Base-by-base conservation (phyloP, 768 basidiomycete species). In the Auricularia heimuer region DNA sequence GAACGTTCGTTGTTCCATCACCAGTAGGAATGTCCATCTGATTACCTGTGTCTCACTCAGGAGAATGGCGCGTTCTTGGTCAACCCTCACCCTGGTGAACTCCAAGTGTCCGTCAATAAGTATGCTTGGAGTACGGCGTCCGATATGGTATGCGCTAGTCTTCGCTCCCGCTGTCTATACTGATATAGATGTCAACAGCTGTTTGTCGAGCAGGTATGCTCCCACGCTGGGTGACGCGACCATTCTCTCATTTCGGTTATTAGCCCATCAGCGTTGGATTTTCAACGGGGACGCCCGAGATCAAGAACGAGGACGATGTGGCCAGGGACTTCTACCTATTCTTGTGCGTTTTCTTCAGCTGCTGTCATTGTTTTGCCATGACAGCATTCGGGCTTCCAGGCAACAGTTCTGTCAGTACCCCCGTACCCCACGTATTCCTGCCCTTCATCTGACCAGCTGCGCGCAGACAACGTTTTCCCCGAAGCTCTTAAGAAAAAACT, bases 321-420 rank as follows among this genome's bases (percentile, higher is more conserved):
- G 65, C 69, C 33, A 65, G 66, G 36, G 64, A 67, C 63, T 65
- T 70, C 34, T 68, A 68, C 29, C 18, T 66, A 4, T 66, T 67
- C 61, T 62, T 68, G 64, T 66, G 62, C 44, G 62, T 42, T 42
- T 14, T 42, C 39, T 29, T 29, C 2, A 29, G 29, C 29, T 29
- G 29, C 29, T 29, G 29, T 29, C 29, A 29, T 29, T 29, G 2
- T 29, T 29, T 29, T 29, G 29, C 29, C 29, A 29, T 2, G 29
- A 29, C 29, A 29, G 29, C 2, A 29, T 29, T 29, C 29, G 29
- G 29, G 29, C 39, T 42, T 42, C 12, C 39, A 42, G 39, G 39
- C 39, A 42, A 7, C 39, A 66, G 8, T 66, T 66, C 65, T 66
- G 35, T 62, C 11, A 18, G 39, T 42, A 24, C 35, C 8, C 10